Conservation (phyloP, 177 flowering plant species). For the Telopea speciosissima region DNA sequence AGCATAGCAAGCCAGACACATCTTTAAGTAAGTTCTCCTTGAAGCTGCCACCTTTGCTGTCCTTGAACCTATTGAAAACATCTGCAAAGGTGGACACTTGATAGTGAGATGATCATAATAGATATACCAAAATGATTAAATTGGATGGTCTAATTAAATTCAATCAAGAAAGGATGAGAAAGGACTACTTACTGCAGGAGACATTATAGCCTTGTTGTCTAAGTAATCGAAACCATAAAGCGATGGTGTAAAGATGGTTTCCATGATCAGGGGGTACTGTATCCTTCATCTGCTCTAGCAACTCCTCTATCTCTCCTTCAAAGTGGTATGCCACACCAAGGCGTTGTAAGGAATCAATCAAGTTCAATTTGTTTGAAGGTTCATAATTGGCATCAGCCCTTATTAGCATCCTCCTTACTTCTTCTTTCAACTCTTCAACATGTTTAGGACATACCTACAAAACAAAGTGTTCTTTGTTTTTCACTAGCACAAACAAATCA, state of each 20-base stretch:
- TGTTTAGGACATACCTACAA: no score
- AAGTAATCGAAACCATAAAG: background rate
- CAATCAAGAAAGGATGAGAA: background rate
- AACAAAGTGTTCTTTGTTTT: no score
- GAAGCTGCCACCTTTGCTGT: background rate
- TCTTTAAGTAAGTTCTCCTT: background rate
- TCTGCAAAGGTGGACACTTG: background rate
- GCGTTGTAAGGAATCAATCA: slow-evolving; percentile 10
- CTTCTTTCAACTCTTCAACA: background rate
- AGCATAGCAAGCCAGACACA: background rate
- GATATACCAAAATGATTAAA: no score
- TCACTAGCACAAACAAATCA: no score
- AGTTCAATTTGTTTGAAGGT: background rate
- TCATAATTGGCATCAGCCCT: background rate
- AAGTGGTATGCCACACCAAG: slow-evolving; percentile 15
- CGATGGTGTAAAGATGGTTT: background rate
- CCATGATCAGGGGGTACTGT: no score
- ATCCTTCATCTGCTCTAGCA: background rate
- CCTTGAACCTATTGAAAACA: background rate
- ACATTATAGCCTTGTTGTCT: slow-evolving; percentile 4
- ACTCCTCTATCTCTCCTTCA: slow-evolving; percentile 5
- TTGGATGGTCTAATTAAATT: no score
- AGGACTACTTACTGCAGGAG: background rate
- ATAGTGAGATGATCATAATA: no score
- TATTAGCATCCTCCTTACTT: background rate